Evolutionary conservation across 129 eudicot species (phyloP), one percentile per base, ranked within the genome.

Genomic region (Lactuca sativa): DNA sequence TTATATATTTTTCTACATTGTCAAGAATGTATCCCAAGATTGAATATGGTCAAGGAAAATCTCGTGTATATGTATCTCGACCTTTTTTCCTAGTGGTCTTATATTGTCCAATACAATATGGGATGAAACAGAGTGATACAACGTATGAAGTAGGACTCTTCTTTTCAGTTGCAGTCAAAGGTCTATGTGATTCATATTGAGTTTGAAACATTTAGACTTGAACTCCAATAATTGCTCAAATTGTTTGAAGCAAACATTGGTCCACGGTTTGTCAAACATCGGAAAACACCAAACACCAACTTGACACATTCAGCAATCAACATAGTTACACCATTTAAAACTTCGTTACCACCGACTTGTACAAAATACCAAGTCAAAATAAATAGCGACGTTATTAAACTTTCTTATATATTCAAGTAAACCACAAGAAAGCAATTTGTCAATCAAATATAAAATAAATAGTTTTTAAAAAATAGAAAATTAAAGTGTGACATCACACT

Each of bases 221-320:
- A 14, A 14, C 9, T 2, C 5, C 25, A 60, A 60, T n/a, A 34
- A 59, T 6, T 34, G 41, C 9, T n/a, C 36, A 33, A 6, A 3
- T 13, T 34, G 15, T 60, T 60, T 14, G 48, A 14, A 2, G 38
- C 47, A 15, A 60, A 25, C 44, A 60, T 32, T 60, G 65, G 47
- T 60, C 41, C 13, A 18, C 17, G 25, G 38, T 60, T 34, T 60
- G 30, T 60, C 41, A 5, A 60, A 60, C 48, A 10, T 7, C 9
- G 66, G 30, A 60, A 60, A 34, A 60, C 30, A 9, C 66, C 38
- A 60, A 60, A 25, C 64, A 12, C 52, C 52, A 47, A 47, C 52
- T 47, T 47, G 52, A 47, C 52, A 11, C n/a, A 47, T 47, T 47
- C 52, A 47, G 3, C 6, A 4, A 36, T 36, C 38, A 36, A 6